phyloP scores from a whole-genome alignment of 1,139 yeast genomes.

The Magnusiomyces clavatus region DNA sequence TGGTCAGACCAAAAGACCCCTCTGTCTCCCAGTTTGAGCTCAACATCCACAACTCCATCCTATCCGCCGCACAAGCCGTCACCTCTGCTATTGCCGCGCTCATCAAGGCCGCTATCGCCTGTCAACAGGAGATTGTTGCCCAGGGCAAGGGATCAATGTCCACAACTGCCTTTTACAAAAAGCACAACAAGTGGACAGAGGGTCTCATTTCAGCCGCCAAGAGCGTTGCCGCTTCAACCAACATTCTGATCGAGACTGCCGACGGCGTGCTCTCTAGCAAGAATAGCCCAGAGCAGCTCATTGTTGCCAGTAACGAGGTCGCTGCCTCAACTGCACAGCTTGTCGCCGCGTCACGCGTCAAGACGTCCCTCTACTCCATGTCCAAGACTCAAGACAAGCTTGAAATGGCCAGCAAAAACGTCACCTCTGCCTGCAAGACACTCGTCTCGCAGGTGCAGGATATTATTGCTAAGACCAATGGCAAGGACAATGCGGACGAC shows the following conservation, averaged over 20 bases:
- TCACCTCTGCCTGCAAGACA: slow-evolving; percentile 64
- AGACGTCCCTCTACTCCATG: slow-evolving; percentile 52
- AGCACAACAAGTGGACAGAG: slow-evolving; percentile 90
- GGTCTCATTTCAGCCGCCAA: slow-evolving; percentile 88
- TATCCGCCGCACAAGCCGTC: slow-evolving; percentile 74
- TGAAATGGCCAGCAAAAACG: slow-evolving; percentile 62
- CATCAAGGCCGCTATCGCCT: slow-evolving; percentile 69
- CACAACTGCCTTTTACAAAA: slow-evolving; percentile 72
- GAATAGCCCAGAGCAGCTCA: slow-evolving; percentile 72
- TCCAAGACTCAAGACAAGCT: slow-evolving; percentile 71
- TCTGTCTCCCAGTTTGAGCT: slow-evolving; percentile 51
- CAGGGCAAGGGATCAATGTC: slow-evolving; percentile 61
- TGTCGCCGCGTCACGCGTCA: slow-evolving; percentile 87
- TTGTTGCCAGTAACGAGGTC: slow-evolving; percentile 87
- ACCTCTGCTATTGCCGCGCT: slow-evolving; percentile 71
- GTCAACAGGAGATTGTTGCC: slow-evolving; percentile 76
- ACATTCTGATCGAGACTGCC: slow-evolving; percentile 71
- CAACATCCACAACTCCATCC: slow-evolving; percentile 69
- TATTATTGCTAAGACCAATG: slow-evolving; percentile 38
- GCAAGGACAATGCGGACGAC: slow-evolving; percentile 30
- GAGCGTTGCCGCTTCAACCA: slow-evolving; percentile 81
- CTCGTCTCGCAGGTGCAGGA: slow-evolving; percentile 65
- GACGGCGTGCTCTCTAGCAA: slow-evolving; percentile 66
- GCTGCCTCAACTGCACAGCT: slow-evolving; percentile 91
- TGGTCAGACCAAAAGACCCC: slow-evolving; percentile 45